Percentiles rank a stretch among this genome's conserved stretches.
phyloP scores from a whole-genome alignment of 2,329 filamentous ascomycete genomes.

The Fusarium pseudocircinatum region DNA sequence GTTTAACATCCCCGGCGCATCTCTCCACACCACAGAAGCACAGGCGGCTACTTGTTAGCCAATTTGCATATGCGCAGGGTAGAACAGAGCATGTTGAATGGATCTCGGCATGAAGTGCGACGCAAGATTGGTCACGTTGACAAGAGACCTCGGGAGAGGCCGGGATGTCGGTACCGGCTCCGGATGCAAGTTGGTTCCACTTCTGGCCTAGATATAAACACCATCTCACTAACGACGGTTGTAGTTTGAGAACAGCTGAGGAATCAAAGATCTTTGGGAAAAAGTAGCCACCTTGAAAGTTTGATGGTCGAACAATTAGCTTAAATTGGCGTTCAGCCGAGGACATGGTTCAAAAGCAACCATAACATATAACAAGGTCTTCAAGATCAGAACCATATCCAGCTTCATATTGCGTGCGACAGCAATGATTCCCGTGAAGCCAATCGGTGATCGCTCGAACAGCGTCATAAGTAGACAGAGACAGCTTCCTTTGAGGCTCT shows the following conservation, averaged over 20 bases:
- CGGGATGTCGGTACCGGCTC: conserved; percentile 30
- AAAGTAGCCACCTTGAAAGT: not conserved
- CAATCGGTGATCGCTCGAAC: not conserved
- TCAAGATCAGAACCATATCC: not conserved
- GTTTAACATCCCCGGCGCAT: not conserved
- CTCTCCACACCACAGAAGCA: not conserved
- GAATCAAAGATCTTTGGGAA: not conserved
- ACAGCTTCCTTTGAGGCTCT: not conserved
- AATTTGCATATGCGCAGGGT: not conserved
- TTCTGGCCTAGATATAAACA: not conserved
- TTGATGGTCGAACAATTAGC: conserved; percentile 8
- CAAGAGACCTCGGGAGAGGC: conserved; percentile 25
- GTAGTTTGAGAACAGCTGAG: not conserved
- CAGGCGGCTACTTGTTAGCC: not conserved
- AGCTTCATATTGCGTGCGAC: not conserved
- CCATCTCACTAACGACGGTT: conserved; percentile 10
- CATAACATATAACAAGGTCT: not conserved
- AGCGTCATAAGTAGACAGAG: not conserved
- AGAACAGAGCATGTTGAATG: not conserved
- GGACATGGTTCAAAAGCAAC: not conserved
- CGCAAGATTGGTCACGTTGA: conserved; percentile 24
- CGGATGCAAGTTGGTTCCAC: conserved; percentile 16
- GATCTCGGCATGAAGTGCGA: conserved; percentile 21
- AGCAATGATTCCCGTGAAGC: not conserved
- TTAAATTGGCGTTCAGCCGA: not conserved